phyloP scores from a whole-genome alignment of 352 stramenopile genomes.

The Elongisporangium prolatum region DNA sequence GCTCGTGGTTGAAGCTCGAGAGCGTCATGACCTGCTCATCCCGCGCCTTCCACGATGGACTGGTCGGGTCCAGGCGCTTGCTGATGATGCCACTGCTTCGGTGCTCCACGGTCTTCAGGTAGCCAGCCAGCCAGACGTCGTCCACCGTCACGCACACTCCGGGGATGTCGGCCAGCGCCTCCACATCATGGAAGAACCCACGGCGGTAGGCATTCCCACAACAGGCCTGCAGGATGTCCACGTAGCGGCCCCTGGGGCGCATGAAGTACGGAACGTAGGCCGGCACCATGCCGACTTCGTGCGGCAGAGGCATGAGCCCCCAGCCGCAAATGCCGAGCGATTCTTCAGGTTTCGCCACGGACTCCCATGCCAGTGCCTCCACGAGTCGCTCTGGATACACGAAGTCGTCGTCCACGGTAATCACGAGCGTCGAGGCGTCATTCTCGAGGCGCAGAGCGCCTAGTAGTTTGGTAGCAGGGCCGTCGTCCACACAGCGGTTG shows the following conservation, averaged over 20 bases:
- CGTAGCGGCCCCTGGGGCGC: slow-evolving; percentile 58
- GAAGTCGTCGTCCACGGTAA: slow-evolving; percentile 84
- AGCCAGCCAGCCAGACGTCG: slow-evolving; percentile 80
- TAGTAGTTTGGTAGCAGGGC: slow-evolving; percentile 73
- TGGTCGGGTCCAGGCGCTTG: slow-evolving; percentile 66
- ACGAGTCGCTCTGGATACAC: slow-evolving; percentile 62
- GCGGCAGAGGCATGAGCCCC: slow-evolving; percentile 73
- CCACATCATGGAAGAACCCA: slow-evolving; percentile 68
- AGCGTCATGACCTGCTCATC: slow-evolving; percentile 58
- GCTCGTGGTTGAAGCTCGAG: slow-evolving; percentile 76
- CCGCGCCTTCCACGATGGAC: slow-evolving; percentile 63
- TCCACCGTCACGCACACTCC: slow-evolving; percentile 73
- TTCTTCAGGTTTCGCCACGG: slow-evolving; percentile 45
- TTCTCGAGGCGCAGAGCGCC: slow-evolving; percentile 55
- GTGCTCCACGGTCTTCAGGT: slow-evolving; percentile 63
- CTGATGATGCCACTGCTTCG: slow-evolving; percentile 60
- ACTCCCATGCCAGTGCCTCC: slow-evolving; percentile 66
- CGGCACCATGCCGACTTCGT: slow-evolving; percentile 67
- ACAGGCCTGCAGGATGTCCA: slow-evolving; percentile 73
- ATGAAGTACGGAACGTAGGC: slow-evolving; percentile 84
- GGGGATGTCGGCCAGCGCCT: slow-evolving; percentile 63
- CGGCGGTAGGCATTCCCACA: slow-evolving; percentile 71
- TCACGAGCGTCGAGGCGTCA: slow-evolving; percentile 61
- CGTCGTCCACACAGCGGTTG: slow-evolving; percentile 77
- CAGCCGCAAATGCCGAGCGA: slow-evolving; percentile 72